phyloP scores from a whole-genome alignment of 306 rosid species.

The Casuarina cunninghamiana region DNA sequence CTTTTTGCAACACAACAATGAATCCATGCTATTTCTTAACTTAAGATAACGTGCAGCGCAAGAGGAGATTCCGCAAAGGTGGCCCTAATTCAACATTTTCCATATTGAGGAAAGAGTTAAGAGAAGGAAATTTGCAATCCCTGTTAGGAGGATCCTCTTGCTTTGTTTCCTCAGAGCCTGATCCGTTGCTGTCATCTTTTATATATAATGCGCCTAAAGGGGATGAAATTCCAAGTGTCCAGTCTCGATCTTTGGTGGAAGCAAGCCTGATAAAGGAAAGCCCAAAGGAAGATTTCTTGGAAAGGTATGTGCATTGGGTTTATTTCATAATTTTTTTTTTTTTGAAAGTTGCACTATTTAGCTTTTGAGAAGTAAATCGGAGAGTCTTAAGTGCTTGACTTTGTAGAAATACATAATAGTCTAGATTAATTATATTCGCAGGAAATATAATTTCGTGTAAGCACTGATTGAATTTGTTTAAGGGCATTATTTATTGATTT shows the following conservation, averaged over 20 bases:
- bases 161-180: conserved; percentile 62
- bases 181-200: conserved; percentile 80
- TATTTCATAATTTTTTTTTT: background rate
- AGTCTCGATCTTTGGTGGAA: conserved; percentile 45
- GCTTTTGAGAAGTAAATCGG: background rate
- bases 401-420: background rate
- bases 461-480: background rate
- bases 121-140: conserved; percentile 76
- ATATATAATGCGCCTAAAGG: conserved; percentile 54
- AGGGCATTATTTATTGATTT: background rate
- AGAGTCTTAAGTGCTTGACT: background rate
- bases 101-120: conserved; percentile 69
- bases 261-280: conserved; percentile 42
- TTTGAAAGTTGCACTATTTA: background rate
- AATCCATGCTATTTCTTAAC: conserved; percentile 51
- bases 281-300: conserved; percentile 40
- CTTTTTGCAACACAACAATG: background rate
- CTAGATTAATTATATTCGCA: background rate
- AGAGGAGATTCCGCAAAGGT: conserved; percentile 64
- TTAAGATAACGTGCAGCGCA: conserved; percentile 74
- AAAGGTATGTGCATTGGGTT: conserved; percentile 39
- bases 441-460: background rate
- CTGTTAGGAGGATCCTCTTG: conserved; percentile 77
- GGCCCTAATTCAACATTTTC: conserved; percentile 66
- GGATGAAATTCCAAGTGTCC: conserved; percentile 42